A percentile compares a stretch with the other conserved stretches of the same genome.
Evolutionary conservation across 345 rosid species (phyloP).

Genomic region (Hibiscus trionum): DNA sequence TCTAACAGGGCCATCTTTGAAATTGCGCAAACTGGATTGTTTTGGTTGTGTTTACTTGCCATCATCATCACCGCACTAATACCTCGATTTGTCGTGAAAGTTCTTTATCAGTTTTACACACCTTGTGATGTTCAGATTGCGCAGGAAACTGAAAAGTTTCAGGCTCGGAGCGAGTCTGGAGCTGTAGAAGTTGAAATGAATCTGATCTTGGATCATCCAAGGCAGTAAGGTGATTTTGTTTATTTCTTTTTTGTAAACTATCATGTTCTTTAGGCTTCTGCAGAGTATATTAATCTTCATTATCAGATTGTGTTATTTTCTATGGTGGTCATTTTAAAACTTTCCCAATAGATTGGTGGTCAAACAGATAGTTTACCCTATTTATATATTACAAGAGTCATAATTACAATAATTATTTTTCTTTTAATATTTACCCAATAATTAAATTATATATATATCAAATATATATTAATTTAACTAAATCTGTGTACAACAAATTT

Average conservation of each 20-base stretch:
- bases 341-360: no score
- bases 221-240: constrained; percentile 27
- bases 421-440: no score
- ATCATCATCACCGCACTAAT: constrained; percentile 53
- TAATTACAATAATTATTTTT: no score
- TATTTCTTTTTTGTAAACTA: constrained; percentile 9
- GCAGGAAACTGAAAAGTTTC: constrained; percentile 66
- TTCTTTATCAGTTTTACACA: constrained; percentile 47
- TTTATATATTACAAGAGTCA: no score
- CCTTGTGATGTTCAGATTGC: constrained; percentile 76
- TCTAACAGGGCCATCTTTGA: constrained; percentile 81
- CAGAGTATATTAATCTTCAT: constrained; percentile 15
- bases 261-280: constrained; percentile 27
- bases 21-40: constrained; percentile 41
- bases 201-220: constrained; percentile 31
- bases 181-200: constrained; percentile 64
- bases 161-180: constrained; percentile 28
- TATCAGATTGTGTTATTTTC: constrained; percentile 25
- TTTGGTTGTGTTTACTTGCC: constrained; percentile 78
- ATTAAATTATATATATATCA: no score
- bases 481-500: no score
- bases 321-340: no score
- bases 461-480: no score
- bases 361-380: no score
- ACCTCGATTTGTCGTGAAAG: constrained; percentile 66